Evolutionary conservation across 2,329 filamentous ascomycete genomes (phyloP).

Genomic region (Coleophoma cylindrospora): DNA sequence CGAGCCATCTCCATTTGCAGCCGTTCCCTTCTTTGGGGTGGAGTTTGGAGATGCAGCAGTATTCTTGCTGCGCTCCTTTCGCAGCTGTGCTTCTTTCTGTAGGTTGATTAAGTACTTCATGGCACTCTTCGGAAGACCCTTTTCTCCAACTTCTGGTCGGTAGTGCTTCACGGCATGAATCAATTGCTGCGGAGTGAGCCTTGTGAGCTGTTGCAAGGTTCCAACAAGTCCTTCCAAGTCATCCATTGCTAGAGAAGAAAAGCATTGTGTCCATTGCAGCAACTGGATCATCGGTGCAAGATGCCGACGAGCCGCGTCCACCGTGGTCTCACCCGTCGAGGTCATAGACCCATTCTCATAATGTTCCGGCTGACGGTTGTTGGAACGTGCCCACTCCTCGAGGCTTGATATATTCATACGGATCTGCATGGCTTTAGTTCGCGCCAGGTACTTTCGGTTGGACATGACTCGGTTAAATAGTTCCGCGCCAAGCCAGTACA

Average conservation of each 20-base stretch:
- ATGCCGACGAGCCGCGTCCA: conserved; percentile 79
- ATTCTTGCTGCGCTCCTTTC: conserved; percentile 48
- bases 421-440: conserved; percentile 99
- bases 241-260: conserved; percentile 81
- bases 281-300: conserved; percentile 88
- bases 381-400: conserved; percentile 92
- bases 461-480: conserved; percentile 98
- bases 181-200: conserved; percentile 80
- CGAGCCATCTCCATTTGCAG: conserved; percentile 37
- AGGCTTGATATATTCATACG: conserved; percentile 96
- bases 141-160: conserved; percentile 91
- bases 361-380: conserved; percentile 92
- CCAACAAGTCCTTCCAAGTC: conserved; percentile 84
- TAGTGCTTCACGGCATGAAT: conserved; percentile 92
- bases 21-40: conserved; percentile 29
- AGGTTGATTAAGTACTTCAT: conserved; percentile 80
- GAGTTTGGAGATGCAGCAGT: conserved; percentile 39
- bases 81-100: conserved; percentile 65
- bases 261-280: conserved; percentile 95
- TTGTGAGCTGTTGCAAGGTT: conserved; percentile 83
- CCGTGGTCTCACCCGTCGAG: conserved; percentile 78
- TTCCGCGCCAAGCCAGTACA: conserved; percentile 95
- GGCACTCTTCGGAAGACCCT: conserved; percentile 80
- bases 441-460: conserved; percentile 86
- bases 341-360: conserved; percentile 89